Evolutionary conservation across 2,329 filamentous ascomycete genomes (phyloP).

Genomic region (Aureobasidium sp.): DNA sequence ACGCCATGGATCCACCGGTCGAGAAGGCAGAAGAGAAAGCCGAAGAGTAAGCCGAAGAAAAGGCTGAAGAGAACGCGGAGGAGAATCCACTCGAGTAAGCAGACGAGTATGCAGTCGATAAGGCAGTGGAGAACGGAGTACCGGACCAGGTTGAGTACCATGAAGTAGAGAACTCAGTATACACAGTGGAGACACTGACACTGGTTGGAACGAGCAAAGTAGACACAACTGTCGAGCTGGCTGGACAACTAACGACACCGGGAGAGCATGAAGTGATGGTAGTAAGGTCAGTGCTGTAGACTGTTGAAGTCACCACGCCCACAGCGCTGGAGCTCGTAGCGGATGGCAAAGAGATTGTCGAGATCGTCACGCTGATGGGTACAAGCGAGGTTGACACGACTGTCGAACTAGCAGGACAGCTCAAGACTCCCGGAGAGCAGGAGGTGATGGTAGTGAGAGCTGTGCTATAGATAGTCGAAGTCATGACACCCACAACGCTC

Average conservation of each 20-base stretch:
- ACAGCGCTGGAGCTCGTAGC: background rate
- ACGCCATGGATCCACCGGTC: slow-evolving; percentile 21
- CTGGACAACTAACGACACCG: slow-evolving; percentile 15
- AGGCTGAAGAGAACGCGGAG: background rate
- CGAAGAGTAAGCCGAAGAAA: slow-evolving; percentile 6
- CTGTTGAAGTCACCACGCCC: background rate
- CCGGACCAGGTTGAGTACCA: slow-evolving; percentile 1
- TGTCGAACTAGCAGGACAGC: background rate
- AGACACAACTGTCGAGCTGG: background rate
- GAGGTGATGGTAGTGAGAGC: background rate
- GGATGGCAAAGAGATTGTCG: background rate
- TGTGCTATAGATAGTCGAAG: background rate
- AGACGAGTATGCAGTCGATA: background rate
- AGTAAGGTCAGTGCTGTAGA: slow-evolving; percentile 12
- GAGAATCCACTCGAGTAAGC: background rate
- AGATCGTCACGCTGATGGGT: background rate
- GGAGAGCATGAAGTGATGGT: slow-evolving; percentile 13
- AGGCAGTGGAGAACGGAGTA: slow-evolving; percentile 1
- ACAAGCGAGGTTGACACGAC: background rate
- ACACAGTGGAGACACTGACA: background rate
- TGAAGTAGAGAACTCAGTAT: background rate
- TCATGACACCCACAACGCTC: background rate
- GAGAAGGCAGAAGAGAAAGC: background rate
- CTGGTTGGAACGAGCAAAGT: slow-evolving; percentile 6
- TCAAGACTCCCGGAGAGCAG: too few species aligned